A percentile compares a stretch with the other conserved stretches of the same genome.
These are phyloP conservation scores for Stephania yunnanensis DNA, from an alignment of 164 flowering plant species.

Conservation along the genomic window DNA sequence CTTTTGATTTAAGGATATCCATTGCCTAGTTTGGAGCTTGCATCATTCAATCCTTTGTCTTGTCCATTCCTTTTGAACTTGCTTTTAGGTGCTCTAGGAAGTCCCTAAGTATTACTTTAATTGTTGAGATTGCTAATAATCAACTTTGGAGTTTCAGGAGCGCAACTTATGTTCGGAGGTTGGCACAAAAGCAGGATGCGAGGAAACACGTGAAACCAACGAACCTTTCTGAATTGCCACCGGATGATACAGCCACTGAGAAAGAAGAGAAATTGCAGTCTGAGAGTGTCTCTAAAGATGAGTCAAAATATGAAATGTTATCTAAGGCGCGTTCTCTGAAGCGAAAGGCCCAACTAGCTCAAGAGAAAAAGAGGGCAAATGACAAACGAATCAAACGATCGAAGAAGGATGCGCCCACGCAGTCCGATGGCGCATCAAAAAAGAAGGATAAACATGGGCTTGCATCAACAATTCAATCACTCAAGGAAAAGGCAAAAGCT, in stretches of 20 bases:
- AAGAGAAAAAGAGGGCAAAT: conserved; percentile 15
- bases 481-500: conserved; percentile 25
- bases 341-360: conserved; percentile 50
- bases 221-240: conserved; percentile 11
- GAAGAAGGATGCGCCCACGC: conserved; percentile 11
- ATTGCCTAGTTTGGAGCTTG: not conserved
- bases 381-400: conserved; percentile 16
- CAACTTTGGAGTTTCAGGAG: conserved; percentile 52
- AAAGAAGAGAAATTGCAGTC: conserved; percentile 17
- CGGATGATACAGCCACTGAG: conserved; percentile 15
- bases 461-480: conserved; percentile 21
- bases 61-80: not conserved
- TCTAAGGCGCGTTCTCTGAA: conserved; percentile 48
- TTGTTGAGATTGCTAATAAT: not conserved
- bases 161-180: conserved; percentile 66
- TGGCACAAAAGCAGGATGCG: conserved; percentile 34
- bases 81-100: not conserved
- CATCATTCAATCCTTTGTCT: not conserved
- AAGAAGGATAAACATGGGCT: conserved; percentile 18
- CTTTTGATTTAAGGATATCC: not conserved
- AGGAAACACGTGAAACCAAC: conserved; percentile 10
- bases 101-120: not conserved
- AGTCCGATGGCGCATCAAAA: not conserved
- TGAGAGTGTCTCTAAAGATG: conserved; percentile 22
- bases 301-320: conserved; percentile 46